phyloP scores from a whole-genome alignment of 2,329 filamentous ascomycete genomes.

The Aspergillus carbonarius region DNA sequence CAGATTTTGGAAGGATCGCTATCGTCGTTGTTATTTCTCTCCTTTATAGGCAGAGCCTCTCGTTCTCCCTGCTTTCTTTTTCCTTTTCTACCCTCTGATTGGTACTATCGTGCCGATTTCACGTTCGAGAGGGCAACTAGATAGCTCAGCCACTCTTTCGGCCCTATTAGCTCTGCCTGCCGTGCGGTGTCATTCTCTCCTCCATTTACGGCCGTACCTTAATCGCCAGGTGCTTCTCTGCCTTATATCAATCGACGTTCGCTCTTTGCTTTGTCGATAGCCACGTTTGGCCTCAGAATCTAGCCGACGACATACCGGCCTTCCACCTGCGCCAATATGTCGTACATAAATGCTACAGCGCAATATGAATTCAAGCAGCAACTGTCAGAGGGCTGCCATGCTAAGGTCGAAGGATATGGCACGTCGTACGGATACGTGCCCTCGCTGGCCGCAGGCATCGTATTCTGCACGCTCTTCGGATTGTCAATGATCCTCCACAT shows the following conservation, averaged over 20 bases:
- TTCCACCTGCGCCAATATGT: conserved; percentile 6
- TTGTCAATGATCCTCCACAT: conserved; percentile 38
- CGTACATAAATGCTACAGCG: conserved; percentile 2
- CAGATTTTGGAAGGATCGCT: background rate
- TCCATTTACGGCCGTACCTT: background rate
- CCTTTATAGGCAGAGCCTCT: background rate
- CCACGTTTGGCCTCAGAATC: background rate
- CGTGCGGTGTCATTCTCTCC: background rate
- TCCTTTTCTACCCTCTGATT: background rate
- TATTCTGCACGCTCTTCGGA: conserved; percentile 35
- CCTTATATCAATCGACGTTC: background rate
- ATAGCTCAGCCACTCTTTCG: conserved; percentile 10
- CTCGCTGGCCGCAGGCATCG: conserved; percentile 35
- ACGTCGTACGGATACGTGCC: conserved; percentile 37
- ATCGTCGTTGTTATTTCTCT: background rate
- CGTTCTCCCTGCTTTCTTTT: background rate
- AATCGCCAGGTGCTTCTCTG: background rate
- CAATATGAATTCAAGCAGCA: conserved; percentile 9
- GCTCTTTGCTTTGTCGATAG: background rate
- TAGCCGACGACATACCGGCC: background rate
- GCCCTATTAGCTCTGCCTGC: background rate
- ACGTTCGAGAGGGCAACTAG: background rate
- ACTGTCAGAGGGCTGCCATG: conserved; percentile 25
- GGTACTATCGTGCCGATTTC: background rate
- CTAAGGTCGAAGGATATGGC: conserved; percentile 23